A percentile compares a stretch with the other conserved stretches of the same genome.
These are phyloP conservation scores for Mycena galericulata DNA, from an alignment of 768 basidiomycete species.

Conservation along the genomic window DNA sequence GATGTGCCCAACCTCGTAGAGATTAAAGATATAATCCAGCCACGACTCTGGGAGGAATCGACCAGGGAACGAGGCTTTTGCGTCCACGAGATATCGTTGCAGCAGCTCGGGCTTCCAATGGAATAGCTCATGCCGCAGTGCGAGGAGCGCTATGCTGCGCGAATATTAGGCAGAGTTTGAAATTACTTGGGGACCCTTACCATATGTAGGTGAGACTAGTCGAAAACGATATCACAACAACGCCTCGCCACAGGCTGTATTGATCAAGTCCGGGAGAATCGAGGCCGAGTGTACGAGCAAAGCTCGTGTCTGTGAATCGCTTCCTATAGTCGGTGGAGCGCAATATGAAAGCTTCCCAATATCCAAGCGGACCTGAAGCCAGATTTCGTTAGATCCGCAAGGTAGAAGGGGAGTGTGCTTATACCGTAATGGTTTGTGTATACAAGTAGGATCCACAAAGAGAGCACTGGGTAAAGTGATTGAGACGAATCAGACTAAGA, in stretches of 20 bases:
- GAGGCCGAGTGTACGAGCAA: no score
- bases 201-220: no score
- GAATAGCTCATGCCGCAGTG: constrained; percentile 19
- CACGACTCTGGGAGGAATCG: constrained; percentile 18
- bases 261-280: no score
- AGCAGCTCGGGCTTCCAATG: constrained; percentile 24
- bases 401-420: background rate
- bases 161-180: background rate
- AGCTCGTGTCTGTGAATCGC: no score
- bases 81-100: no score
- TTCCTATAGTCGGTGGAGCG: no score
- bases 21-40: constrained; percentile 14
- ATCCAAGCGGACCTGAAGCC: constrained; percentile 16
- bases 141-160: constrained; percentile 12
- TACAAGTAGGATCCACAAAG: no score
- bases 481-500: background rate
- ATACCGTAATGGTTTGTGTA: constrained; percentile 23
- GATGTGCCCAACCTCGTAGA: constrained; percentile 16
- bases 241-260: no score
- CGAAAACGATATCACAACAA: no score
- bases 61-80: no score
- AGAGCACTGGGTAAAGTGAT: constrained; percentile 7
- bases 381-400: background rate
- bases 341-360: constrained; percentile 18
- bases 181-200: background rate